Evolutionary conservation across 2,329 filamentous ascomycete genomes (phyloP), one percentile per base, ranked within the genome.

Genomic region (Berkeleyomyces rouxiae): DNA sequence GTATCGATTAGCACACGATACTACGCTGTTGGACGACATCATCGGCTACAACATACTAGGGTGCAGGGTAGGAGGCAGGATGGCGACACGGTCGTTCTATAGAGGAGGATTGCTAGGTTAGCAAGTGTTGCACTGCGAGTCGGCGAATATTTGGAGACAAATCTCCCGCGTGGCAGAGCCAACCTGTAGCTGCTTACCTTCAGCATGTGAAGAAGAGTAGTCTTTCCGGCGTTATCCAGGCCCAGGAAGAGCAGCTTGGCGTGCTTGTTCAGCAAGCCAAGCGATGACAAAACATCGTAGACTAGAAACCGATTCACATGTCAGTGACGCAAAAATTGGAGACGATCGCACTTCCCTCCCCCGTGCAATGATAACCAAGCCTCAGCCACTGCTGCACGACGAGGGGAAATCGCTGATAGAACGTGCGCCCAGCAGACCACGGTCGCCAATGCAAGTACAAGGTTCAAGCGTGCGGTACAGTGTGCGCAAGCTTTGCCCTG

Each of bases 161-260:
- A 23, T 23, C 23, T 23, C 23, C 23, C 23, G 23, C 23, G 23
- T 23, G 23, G 23, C 23, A 23, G 23, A 23, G 23, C 23, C 23
- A 23, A 2, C 23, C 23, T 23, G 23, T 23, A 2, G 23, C 23
- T 23, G 2, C 81, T 70, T 75, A 90, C 87, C 87, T 96, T 96
- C 76, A 96, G 76, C 90, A 96, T 95, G 77, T 96, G 90, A 72
- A 96, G 78, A 69, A 96, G 79, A 53, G 90, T 95, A 61, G 90
- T 96, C 81, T 96, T 95, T 76, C 90, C 90, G 60, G 90, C 90
- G 78, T 95, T 95, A 74, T 95, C 90, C 66, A 96, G 85, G 69
- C 90, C 90, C 67, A 96, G 84, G 78, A 96, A 95, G 64, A 95
- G 82, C 65, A 96, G 83, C 82, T 96, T 96, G 71, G 90, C 90